These are phyloP conservation scores for Cladosporium sp. DNA, from an alignment of 2,329 filamentous ascomycete species.

Conservation along the genomic window DNA sequence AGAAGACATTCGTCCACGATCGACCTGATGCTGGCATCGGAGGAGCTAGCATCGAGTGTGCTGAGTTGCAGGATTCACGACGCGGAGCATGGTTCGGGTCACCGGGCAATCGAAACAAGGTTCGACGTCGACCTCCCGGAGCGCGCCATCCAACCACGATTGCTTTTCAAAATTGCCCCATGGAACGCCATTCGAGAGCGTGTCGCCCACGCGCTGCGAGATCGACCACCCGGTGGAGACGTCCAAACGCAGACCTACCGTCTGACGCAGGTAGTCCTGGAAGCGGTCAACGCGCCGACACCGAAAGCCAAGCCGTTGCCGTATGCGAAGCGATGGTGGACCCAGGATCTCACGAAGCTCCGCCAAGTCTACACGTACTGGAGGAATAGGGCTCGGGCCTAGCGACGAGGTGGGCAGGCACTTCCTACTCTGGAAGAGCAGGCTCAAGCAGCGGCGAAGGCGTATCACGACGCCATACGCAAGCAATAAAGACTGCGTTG, in stretches of 20 bases:
- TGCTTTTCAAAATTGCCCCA: too few species aligned
- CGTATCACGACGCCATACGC: background rate
- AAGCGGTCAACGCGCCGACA: background rate
- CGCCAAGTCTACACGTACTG: background rate
- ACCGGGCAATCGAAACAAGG: too few species aligned
- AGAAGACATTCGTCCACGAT: too few species aligned
- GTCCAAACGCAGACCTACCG: background rate
- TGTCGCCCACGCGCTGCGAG: too few species aligned
- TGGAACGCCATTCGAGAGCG: too few species aligned
- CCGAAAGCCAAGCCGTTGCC: background rate
- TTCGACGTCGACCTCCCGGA: too few species aligned
- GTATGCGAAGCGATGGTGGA: background rate
- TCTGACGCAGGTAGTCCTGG: background rate
- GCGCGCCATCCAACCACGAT: too few species aligned
- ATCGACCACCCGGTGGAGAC: too few species aligned
- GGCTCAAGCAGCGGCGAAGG: background rate
- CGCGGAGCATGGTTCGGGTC: too few species aligned
- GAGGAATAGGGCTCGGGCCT: background rate
- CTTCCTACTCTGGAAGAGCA: background rate
- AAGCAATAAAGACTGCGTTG: background rate
- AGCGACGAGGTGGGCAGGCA: background rate
- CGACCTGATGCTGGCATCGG: too few species aligned
- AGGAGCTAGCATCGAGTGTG: too few species aligned
- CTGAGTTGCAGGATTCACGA: too few species aligned
- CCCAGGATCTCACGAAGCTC: background rate